Evolutionary conservation across 2,329 filamentous ascomycete genomes (phyloP).

Genomic region (Elsinoe necatrix): DNA sequence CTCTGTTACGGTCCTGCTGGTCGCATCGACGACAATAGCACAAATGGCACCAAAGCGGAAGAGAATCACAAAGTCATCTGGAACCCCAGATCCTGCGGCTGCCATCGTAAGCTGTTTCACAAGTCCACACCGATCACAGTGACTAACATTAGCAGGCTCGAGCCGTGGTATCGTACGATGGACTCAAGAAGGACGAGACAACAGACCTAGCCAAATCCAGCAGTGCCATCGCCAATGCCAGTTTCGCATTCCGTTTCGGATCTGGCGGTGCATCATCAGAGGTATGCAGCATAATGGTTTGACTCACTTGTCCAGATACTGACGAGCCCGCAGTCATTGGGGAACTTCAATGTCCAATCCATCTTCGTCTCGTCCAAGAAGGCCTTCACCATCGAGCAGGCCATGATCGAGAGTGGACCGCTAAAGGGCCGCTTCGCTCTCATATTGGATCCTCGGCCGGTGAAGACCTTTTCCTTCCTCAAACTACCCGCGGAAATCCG

Average conservation of each 20-base stretch:
- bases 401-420: conserved; percentile 17
- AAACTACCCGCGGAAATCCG: conserved; percentile 21
- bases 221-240: neutral
- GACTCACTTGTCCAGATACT: neutral
- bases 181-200: neutral
- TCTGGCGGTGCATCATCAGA: neutral
- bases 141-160: neutral
- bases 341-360: neutral
- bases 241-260: neutral
- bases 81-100: neutral
- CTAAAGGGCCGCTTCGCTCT: conserved; percentile 18
- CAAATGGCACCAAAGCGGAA: neutral
- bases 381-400: conserved; percentile 10
- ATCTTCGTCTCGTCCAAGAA: neutral
- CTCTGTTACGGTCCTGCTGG: neutral
- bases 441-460: conserved; percentile 18
- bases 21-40: neutral
- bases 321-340: neutral
- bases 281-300: neutral
- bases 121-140: neutral
- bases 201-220: neutral
- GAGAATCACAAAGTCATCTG: neutral
- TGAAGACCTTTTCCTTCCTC: conserved; percentile 16
- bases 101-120: neutral
- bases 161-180: neutral